phyloP scores from a whole-genome alignment of 495 filamentous ascomycete species.

The Talaromyces borbonicus region DNA sequence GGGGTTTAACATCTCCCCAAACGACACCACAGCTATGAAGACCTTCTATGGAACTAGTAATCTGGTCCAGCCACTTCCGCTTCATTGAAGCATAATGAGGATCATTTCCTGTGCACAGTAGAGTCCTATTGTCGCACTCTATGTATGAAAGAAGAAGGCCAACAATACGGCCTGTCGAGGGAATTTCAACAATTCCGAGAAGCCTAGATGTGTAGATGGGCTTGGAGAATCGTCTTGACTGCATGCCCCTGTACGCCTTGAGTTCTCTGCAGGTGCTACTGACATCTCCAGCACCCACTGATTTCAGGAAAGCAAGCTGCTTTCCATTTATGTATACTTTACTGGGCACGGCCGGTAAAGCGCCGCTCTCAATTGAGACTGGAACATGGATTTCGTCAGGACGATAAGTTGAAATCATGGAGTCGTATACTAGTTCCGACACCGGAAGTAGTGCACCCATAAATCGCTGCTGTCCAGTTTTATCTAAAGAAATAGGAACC shows the following conservation, averaged over 20 bases:
- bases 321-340: not conserved
- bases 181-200: too few species aligned
- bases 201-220: too few species aligned
- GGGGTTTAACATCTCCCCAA: too few species aligned
- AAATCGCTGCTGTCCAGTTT: not conserved
- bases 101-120: too few species aligned
- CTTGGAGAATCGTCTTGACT: not conserved
- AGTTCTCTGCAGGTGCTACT: conserved; percentile 1
- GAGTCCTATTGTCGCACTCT: too few species aligned
- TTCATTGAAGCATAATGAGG: too few species aligned
- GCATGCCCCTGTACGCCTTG: not conserved
- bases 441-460: not conserved
- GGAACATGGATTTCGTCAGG: not conserved
- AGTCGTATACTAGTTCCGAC: not conserved
- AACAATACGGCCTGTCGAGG: too few species aligned
- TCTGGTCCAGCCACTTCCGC: too few species aligned
- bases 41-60: too few species aligned
- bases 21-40: too few species aligned
- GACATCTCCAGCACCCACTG: not conserved
- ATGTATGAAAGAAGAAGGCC: too few species aligned
- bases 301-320: conserved; percentile 2
- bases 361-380: not conserved
- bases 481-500: not conserved
- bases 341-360: not conserved
- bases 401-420: not conserved